Evolutionary conservation across 176 grass and related monocot genomes (phyloP), one percentile per base, ranked within the genome.

Genomic region (Canna indica): DNA sequence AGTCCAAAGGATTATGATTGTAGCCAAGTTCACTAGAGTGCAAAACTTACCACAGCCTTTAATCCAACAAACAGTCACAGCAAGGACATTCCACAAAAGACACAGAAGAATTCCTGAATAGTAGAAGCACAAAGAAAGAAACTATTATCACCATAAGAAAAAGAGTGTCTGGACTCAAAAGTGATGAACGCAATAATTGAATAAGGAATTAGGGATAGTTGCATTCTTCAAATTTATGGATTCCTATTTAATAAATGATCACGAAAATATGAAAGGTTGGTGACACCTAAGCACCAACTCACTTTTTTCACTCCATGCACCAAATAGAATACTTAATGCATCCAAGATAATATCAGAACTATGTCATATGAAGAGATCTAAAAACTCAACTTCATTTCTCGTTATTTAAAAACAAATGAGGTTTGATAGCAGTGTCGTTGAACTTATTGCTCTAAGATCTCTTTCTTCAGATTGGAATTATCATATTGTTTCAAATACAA

Each of bases 61-160:
- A 69, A 69, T 69, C 67, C 67, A 69, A 47, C 42, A 69, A 20
- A 69, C 42, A 20, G 26, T 47, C 67, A 69, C 67, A 6, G 67
- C 67, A 47, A 47, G 38, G 42, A 69, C 26, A 29, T 69, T 69
- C 25, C 42, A 69, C 4, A 18, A 27, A 47, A 69, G 67, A 69
- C 67, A 69, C 39, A 47, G 1, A 47, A 69, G 13, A 17, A 69
- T 69, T 14, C 67, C 67, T 69, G 67, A 47, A 27, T 44, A 44
- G 41, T 29, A 69, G 6, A 46, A 69, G 3, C 4, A 54, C 33
- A 34, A 15, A 31, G 26, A 47, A 70, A 35, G 65, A 31, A n/a
- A 60, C 47, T 26, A 66, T 30, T 66, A 54, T 15, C 63, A 32
- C 5, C 30, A 18, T 67, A 66, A 36, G 71, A 26, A 71, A 59